Evolutionary conservation across 805 yeast genomes (phyloP), one percentile per base, ranked within the genome.

Genomic region (Yarrowia phangngaensis): DNA sequence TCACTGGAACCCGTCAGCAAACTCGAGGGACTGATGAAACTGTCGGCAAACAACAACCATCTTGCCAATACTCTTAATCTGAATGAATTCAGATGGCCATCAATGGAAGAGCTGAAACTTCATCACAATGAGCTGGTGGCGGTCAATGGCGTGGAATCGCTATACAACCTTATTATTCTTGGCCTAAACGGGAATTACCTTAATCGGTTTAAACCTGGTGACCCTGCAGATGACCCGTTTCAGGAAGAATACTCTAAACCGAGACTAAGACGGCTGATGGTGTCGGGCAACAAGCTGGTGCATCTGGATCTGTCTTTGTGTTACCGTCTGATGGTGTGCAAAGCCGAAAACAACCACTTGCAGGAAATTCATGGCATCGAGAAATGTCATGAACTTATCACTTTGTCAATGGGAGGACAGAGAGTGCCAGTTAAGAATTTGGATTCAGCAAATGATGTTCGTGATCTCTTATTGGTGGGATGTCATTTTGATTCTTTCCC

Each of bases 401-500:
- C 31, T 4, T 14, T 38, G 11, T 67, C 73, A 11, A 15, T 59
- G 12, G 52, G 63, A 4, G 53, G 54, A 14, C 60, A 56, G 50
- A 32, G 49, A n/a, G 20, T 34, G 22, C 20, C 33, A 20, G 12
- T 36, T 7, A 41, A 46, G 16, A 23, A 41, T 20, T 47, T 55
- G 51, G 20, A 49, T 3, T 29, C 47, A 20, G 19, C 62, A 34
- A 49, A 54, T 13, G 70, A 69, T 43, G 56, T 71, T 3, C 54
- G 60, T 11, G 58, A 55, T 32, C 53, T 75, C 24, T 70, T 70
- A 51, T 48, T 74, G 22, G 69, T 78, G 1, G 76, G 76, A 2
- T 58, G 54, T 22, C 24, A 41, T 14, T 51, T 58, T 16, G 20
- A 30, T 5, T 51, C 36, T 12, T 33, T 60, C 11, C 54, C 50